These are phyloP conservation scores for Fusarium mangiferae DNA, from an alignment of 2,329 filamentous ascomycete species.

Conservation along the genomic window DNA sequence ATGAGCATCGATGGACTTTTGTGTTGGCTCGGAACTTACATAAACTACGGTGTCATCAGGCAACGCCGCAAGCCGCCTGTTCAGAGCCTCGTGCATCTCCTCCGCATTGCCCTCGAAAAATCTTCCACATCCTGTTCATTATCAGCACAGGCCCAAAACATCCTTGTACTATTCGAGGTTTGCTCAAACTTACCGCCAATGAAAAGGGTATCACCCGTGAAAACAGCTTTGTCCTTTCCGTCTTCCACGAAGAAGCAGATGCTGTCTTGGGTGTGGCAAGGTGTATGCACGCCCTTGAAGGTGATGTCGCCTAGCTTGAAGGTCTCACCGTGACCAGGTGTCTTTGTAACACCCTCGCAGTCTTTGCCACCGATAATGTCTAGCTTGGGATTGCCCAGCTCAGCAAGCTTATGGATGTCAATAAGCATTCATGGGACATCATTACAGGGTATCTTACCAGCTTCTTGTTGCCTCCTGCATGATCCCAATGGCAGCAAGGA, in stretches of 20 bases:
- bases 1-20: conserved; percentile 9
- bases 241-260: conserved; percentile 96
- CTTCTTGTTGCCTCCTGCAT: conserved; percentile 89
- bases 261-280: conserved; percentile 97
- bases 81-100: conserved; percentile 94
- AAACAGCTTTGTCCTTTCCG: conserved; percentile 78
- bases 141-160: conserved; percentile 1
- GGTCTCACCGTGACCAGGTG: conserved; percentile 77
- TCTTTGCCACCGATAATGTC: conserved; percentile 89
- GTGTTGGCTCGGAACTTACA: conserved; percentile 60
- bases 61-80: conserved; percentile 81
- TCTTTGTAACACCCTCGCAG: conserved; percentile 82
- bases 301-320: conserved; percentile 87
- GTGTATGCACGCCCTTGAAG: conserved; percentile 90
- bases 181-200: conserved; percentile 73
- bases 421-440: background rate
- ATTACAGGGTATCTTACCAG: conserved; percentile 63
- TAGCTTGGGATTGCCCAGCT: conserved; percentile 68
- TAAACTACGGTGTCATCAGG: conserved; percentile 94
- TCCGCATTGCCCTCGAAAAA: conserved; percentile 93
- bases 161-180: background rate
- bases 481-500: conserved; percentile 83
- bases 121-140: conserved; percentile 78
- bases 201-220: conserved; percentile 96
- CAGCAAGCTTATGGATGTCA: conserved; percentile 46